Evolutionary conservation across 768 basidiomycete species (phyloP), one percentile per base, ranked within the genome.

Genomic region (Lentinula guzmanii): DNA sequence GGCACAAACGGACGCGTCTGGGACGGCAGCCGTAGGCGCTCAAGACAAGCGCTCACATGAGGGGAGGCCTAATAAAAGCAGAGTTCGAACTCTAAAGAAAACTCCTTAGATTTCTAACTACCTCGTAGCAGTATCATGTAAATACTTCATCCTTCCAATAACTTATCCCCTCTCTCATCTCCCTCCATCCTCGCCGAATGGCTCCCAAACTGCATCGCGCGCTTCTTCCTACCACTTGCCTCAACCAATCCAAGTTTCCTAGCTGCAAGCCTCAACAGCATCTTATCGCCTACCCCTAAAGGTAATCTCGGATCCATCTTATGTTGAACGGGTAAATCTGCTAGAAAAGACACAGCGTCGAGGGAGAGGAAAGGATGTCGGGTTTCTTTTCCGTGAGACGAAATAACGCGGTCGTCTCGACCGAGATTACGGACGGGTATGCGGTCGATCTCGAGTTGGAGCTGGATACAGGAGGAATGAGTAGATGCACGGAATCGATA

Each of bases 141-240:
- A 11, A 46, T 13, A 64, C 54, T 34, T 41, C 8, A 42, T 6
- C 34, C 69, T 55, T 76, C 70, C 65, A 80, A 64, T 7, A 69
- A 62, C 21, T 67, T 68, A 69, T 86, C 83, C 1, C 89, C 90
- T 41, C 81, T 79, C 61, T 72, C 74, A 52, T 84, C 82, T 2
- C 84, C 86, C 16, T 87, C 86, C 91, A 94, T 93, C 62, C 91
- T 77, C 16, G 92, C 92, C 34, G 91, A 90, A 72, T 87, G 86
- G 67, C 84, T 91, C 16, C 96, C 96, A 75, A 99, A 99, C 68
- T 98, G 97, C 91, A 98, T 97, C 13, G 97, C 97, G 62, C 91
- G 73, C 75, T 99, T 99, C 71, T 90, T 94, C 64, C 92, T 77
- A 57, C 66, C 62, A 63, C 90, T 89, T 5, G 93, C 91, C 64